Evolutionary conservation across 805 yeast genomes (phyloP), one percentile per base, ranked within the genome.

Genomic region (Nadsonia fulvescens): DNA sequence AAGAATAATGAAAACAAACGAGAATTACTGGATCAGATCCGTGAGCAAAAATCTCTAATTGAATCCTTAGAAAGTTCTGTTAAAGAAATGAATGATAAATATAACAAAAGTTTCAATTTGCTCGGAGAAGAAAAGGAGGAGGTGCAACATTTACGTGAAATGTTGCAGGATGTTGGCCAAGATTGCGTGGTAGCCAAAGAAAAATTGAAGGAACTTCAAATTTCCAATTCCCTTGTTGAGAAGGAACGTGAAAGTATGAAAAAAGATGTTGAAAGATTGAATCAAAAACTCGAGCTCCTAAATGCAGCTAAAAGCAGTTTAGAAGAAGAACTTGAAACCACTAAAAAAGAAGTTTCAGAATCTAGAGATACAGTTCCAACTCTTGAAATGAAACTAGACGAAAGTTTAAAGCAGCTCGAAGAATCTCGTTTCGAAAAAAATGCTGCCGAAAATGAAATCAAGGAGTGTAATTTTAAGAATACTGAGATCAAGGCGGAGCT

Each of bases 151-250:
- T 56, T 76, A 27, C 65, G 70, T 39, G 94, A 81, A 31, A 77
- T 74, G 78, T 46, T 83, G 28, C 62, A 62, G 35, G 69, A 65
- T 30, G 59, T 82, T 14, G 94, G 94, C 1, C 66, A 76, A 39
- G 91, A 79, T 25, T 54, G 82, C 5, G 91, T 82, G 1, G 61
- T 64, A 4, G 66, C 81, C 0, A 67, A 63, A 35, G 79, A 74
- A 23, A 51, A 65, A 28, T 27, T 70, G 12, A 71, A 73, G 37
- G 44, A 24, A 18, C n/a, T n/a, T n/a, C n/a, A n/a, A n/a, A n/a
- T n/a, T n/a, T n/a, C n/a, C n/a, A n/a, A n/a, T n/a, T n/a, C n/a
- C n/a, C n/a, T n/a, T n/a, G n/a, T n/a, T n/a, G n/a, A n/a, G n/a
- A 20, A 43, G 15, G 40, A 40, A 19, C 24, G 37, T 6, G 37